A percentile compares a stretch with the other conserved stretches of the same genome.
phyloP scores from a whole-genome alignment of 2,329 filamentous ascomycete genomes.

The Zymoseptoria tritici region DNA sequence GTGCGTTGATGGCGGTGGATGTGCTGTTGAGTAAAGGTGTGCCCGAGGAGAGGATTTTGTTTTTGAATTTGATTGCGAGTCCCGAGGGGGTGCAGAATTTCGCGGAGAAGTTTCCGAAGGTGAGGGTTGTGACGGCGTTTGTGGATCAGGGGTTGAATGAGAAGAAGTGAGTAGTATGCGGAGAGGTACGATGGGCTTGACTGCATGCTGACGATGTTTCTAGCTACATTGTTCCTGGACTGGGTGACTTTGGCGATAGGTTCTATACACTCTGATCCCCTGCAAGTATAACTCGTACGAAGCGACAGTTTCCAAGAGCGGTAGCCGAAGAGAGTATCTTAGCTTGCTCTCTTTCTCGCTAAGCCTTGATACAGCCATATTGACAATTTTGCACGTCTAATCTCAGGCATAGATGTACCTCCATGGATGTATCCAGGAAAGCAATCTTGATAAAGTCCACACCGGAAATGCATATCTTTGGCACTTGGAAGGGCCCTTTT shows the following conservation, averaged over 20 bases:
- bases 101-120: conserved; percentile 76
- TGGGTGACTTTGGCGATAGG: conserved; percentile 91
- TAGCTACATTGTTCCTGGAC: conserved; percentile 89
- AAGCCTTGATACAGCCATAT: too few species aligned
- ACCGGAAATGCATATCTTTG: too few species aligned
- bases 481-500: too few species aligned
- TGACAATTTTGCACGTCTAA: too few species aligned
- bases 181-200: background rate
- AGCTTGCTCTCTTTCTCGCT: too few species aligned
- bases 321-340: too few species aligned
- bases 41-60: conserved; percentile 88
- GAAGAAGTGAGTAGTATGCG: conserved; percentile 68
- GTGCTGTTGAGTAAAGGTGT: conserved; percentile 85
- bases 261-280: conserved; percentile 74
- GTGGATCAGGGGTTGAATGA: conserved; percentile 94
- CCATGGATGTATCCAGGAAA: too few species aligned
- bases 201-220: conserved; percentile 23
- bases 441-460: too few species aligned
- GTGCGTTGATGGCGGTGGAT: conserved; percentile 93
- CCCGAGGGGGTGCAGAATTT: conserved; percentile 87
- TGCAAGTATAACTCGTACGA: too few species aligned
- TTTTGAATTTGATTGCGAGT: conserved; percentile 95
- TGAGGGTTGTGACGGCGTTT: conserved; percentile 91
- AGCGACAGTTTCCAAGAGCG: too few species aligned
- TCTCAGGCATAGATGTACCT: too few species aligned